A percentile compares a stretch with the other conserved stretches of the same genome.
These are phyloP conservation scores for Nemania sp. DNA, from an alignment of 2,329 filamentous ascomycete species.

Conservation along the genomic window DNA sequence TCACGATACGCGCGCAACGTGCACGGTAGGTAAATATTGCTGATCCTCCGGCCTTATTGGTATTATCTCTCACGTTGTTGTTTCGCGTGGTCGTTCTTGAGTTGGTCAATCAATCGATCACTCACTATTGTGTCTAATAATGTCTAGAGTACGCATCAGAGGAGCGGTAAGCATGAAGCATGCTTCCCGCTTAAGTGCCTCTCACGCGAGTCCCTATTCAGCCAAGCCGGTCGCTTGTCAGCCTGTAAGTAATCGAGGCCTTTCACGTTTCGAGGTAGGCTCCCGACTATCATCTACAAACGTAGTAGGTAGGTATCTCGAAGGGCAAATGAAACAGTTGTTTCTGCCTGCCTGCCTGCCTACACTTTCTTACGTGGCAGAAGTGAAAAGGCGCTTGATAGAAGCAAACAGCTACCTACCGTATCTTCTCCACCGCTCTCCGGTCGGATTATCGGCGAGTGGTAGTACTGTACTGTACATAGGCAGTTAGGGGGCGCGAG, in stretches of 20 bases:
- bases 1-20: constrained; percentile 1
- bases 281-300: no score
- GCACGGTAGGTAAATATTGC: background rate
- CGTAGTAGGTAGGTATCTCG: no score
- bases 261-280: no score
- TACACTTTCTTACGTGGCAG: constrained; percentile 12
- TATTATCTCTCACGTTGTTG: background rate
- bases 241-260: no score
- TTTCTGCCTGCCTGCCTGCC: background rate
- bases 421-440: no score
- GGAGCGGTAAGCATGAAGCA: constrained; percentile 13
- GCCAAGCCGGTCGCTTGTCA: constrained; percentile 4
- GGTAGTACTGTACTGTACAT: no score
- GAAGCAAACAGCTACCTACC: no score
- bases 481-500: no score
- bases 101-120: constrained; percentile 10
- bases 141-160: constrained; percentile 1
- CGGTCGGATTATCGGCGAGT: no score
- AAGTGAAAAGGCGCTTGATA: background rate
- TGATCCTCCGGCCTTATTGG: constrained; percentile 11
- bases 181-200: no score
- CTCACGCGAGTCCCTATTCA: background rate
- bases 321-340: background rate
- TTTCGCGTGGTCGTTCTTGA: constrained; percentile 2
- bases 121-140: background rate